phyloP scores from a whole-genome alignment of 805 yeast species.

The Saccharomyces kudriavzevii region DNA sequence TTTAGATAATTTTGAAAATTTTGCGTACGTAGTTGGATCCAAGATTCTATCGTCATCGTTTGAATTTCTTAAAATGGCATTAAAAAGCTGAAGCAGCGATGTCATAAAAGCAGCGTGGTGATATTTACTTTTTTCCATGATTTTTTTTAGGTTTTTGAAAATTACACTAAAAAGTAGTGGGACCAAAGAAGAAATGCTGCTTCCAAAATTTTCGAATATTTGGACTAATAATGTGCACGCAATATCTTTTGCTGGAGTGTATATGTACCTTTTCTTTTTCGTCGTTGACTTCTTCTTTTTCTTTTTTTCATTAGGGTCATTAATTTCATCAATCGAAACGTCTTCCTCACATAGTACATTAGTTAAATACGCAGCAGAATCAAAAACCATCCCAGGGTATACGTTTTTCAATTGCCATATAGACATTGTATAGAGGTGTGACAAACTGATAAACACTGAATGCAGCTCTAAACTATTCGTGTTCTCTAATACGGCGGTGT shows the following conservation, averaged over 20 bases:
- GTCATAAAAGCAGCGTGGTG: constrained; percentile 27
- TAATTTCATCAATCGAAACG: constrained; percentile 6
- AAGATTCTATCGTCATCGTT: constrained; percentile 3
- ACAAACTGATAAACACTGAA: constrained; percentile 13
- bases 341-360: constrained; percentile 26
- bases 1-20: constrained; percentile 23
- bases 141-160: constrained; percentile 31
- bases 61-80: constrained; percentile 17
- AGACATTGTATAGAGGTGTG: constrained; percentile 16
- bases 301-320: constrained; percentile 4
- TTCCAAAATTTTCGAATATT: constrained; percentile 29
- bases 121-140: constrained; percentile 25
- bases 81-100: constrained; percentile 17
- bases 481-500: constrained; percentile 9
- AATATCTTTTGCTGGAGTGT: constrained; percentile 24
- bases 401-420: constrained; percentile 9
- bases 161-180: constrained; percentile 27
- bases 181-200: constrained; percentile 29
- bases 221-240: constrained; percentile 25
- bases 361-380: constrained; percentile 21
- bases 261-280: constrained; percentile 18
- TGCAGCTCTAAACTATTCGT: constrained; percentile 16
- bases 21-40: constrained; percentile 10
- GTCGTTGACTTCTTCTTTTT: constrained; percentile 16
- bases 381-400: constrained; percentile 21